Evolutionary conservation across 805 yeast species (phyloP), one percentile per base, ranked within the genome.

Genomic region (Brettanomyces anomalus): DNA sequence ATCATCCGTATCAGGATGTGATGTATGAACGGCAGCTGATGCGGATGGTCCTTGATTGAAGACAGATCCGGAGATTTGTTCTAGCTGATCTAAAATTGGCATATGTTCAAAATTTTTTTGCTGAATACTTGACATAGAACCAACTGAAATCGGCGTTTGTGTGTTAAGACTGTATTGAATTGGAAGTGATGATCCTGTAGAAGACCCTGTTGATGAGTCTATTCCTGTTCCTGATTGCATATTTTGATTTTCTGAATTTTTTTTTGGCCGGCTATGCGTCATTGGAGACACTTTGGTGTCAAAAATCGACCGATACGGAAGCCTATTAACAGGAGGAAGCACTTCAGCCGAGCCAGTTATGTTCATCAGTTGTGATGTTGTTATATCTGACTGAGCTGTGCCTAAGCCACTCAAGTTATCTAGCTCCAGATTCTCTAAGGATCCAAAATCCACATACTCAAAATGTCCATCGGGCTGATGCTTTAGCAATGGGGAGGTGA

Each of bases 401-500:
- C n/a, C n/a, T n/a, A n/a, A n/a, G n/a, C n/a, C 13, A 32, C 13
- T 32, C 13, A 32, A 32, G n/a, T 14, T n/a, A n/a, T 32, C 34
- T n/a, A 53, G 35, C 43, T 58, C 60, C 3, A 53, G 28, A 19
- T 45, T 44, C 14, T 54, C 55, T 38, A 58, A 42, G 16, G 48
- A 46, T 45, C 60, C 63, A 40, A 65, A 53, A 49, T 61, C 63
- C 40, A 66, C 49, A 36, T 64, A 61, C 17, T 56, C 49, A 28
- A 63, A 52, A 43, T 62, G 64, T 8, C 61, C 56, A 34, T 53
- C 59, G 24, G 54, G 50, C 26, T 49, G 44, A 43, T 54, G 60
- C 19, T 42, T 48, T 31, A 59, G 17, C 58, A 86, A 95, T 3
- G 95, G 96, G 1, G 94, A 83, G 1, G 94, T 77, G 56, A 84